Evolutionary conservation across 768 basidiomycete genomes (phyloP).

Genomic region (Paxillus rubicundulus): DNA sequence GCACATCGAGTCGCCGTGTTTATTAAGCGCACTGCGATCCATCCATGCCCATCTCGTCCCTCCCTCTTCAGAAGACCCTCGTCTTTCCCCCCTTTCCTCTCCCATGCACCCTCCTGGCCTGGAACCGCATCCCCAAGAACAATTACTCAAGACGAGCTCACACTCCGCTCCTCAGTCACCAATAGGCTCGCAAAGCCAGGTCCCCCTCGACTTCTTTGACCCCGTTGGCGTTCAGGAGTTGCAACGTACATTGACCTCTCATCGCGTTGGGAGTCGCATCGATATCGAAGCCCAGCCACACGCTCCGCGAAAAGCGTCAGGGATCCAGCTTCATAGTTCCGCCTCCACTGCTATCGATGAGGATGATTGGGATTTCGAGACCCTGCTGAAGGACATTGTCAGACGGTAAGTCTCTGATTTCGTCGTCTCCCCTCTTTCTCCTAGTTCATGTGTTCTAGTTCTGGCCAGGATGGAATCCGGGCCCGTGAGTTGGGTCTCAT

Average conservation of each 20-base stretch:
- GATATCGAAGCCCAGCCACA: neutral
- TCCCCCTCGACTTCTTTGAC: slow-evolving; percentile 50
- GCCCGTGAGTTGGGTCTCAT: slow-evolving; percentile 47
- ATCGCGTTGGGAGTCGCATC: neutral
- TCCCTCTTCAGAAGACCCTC: too few relatives aligned
- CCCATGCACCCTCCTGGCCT: too few relatives aligned
- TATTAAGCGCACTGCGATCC: too few relatives aligned
- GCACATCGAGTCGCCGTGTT: too few relatives aligned
- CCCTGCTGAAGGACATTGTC: slow-evolving; percentile 16
- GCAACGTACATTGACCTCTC: slow-evolving; percentile 24
- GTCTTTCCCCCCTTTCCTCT: too few relatives aligned
- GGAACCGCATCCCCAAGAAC: too few relatives aligned
- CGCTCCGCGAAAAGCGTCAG: neutral
- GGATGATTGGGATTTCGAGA: slow-evolving; percentile 8
- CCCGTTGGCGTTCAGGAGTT: slow-evolving; percentile 44
- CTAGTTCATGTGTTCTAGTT: slow-evolving; percentile 20
- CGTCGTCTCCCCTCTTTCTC: neutral
- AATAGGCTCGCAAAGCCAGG: slow-evolving; percentile 13
- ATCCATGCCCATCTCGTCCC: too few relatives aligned
- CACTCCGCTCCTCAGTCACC: neutral
- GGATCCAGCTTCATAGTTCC: neutral
- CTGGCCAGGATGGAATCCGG: slow-evolving; percentile 31
- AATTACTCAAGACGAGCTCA: too few relatives aligned
- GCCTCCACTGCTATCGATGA: neutral
- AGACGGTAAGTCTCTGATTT: slow-evolving; percentile 7